Percentiles rank a stretch among this genome's conserved stretches.
phyloP scores from a whole-genome alignment of 2,329 filamentous ascomycete species.

The Venturia nashicola region DNA sequence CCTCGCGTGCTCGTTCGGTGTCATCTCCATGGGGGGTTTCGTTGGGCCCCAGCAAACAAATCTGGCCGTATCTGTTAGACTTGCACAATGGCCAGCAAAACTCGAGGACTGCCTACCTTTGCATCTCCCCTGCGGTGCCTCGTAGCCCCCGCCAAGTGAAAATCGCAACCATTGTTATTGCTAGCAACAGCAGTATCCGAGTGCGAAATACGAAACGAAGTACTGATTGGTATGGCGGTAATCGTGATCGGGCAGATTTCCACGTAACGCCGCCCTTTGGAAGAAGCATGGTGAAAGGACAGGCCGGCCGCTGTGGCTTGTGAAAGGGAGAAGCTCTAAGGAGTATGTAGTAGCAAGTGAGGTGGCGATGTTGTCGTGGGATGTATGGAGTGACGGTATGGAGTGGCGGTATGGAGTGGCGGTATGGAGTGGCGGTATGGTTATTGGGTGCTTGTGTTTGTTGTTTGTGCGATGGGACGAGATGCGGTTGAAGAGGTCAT shows the following conservation, averaged over 20 bases:
- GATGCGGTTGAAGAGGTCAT: neutral
- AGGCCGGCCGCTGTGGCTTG: neutral
- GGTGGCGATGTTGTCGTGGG: neutral
- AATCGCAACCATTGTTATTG: slow-evolving; percentile 56
- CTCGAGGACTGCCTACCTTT: slow-evolving; percentile 51
- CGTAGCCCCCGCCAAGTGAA: slow-evolving; percentile 82
- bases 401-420: too few species aligned
- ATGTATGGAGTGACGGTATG: neutral
- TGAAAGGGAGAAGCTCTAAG: neutral
- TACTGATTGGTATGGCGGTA: slow-evolving; percentile 63
- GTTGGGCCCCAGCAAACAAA: slow-evolving; percentile 96
- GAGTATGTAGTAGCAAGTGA: neutral
- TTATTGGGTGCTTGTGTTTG: neutral
- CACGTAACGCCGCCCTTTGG: slow-evolving; percentile 83
- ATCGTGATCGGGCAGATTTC: slow-evolving; percentile 72
- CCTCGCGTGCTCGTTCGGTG: slow-evolving; percentile 74
- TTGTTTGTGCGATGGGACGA: neutral
- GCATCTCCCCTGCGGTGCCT: slow-evolving; percentile 72
- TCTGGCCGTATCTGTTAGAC: slow-evolving; percentile 35
- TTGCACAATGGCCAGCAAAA: neutral
- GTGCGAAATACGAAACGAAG: slow-evolving; percentile 57
- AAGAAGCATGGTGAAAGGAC: slow-evolving; percentile 57
- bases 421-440: neutral
- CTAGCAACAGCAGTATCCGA: slow-evolving; percentile 63
- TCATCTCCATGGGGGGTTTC: slow-evolving; percentile 94